A percentile compares a stretch with the other conserved stretches of the same genome.
Conservation (phyloP, 805 yeast species). For the Ogataea pilisensis region DNA sequence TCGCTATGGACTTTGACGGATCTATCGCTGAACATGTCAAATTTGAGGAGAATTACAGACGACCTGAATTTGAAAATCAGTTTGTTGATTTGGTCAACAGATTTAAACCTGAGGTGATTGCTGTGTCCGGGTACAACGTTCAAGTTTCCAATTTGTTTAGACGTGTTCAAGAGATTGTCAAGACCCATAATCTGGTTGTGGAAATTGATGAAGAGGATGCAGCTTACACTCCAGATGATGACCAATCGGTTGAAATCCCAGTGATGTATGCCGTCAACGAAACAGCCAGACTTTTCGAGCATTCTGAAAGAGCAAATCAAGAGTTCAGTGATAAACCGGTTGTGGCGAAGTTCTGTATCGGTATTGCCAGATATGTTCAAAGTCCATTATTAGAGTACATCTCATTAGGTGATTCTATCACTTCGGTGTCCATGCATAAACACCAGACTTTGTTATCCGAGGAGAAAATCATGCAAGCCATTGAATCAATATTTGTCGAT, state of each 20-base stretch:
- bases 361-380: slow-evolving; percentile 86
- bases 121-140: slow-evolving; percentile 82
- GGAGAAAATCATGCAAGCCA: slow-evolving; percentile 59
- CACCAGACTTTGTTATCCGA: slow-evolving; percentile 67
- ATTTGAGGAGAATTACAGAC: slow-evolving; percentile 70
- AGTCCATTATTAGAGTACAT: slow-evolving; percentile 91
- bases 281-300: slow-evolving; percentile 83
- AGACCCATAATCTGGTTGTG: slow-evolving; percentile 48
- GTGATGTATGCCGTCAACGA: slow-evolving; percentile 88
- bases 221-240: slow-evolving; percentile 23
- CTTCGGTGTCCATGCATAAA: slow-evolving; percentile 59
- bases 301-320: slow-evolving; percentile 64
- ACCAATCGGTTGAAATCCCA: slow-evolving; percentile 43
- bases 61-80: slow-evolving; percentile 58
- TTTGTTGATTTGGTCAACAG: slow-evolving; percentile 57
- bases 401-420: slow-evolving; percentile 69
- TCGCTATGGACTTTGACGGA: slow-evolving; percentile 74
- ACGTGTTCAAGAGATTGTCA: slow-evolving; percentile 52
- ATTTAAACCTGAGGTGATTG: slow-evolving; percentile 84
- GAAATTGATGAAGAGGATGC: slow-evolving; percentile 40
- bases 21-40: slow-evolving; percentile 72
- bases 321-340: slow-evolving; percentile 86
- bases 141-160: slow-evolving; percentile 59
- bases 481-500: slow-evolving; percentile 84
- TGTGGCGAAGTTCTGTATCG: slow-evolving; percentile 78